Evolutionary conservation across 345 rosid genomes (phyloP).

Genomic region (Sisymbrium irio): DNA sequence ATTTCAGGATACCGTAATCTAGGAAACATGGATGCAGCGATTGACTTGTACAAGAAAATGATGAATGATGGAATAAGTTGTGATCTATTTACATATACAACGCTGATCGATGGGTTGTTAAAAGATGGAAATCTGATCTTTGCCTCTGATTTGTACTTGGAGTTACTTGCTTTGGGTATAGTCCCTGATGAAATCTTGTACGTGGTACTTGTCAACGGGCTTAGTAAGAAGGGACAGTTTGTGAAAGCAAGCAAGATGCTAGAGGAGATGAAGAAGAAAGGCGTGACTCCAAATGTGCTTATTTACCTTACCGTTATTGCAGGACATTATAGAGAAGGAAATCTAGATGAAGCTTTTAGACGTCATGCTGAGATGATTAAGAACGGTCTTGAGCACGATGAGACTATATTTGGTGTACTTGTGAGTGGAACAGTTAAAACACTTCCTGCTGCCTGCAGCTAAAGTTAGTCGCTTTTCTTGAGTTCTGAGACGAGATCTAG

Average conservation of each 20-base stretch:
- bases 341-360: constrained; percentile 61
- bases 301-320: constrained; percentile 61
- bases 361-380: constrained; percentile 79
- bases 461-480: neutral
- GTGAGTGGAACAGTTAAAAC: constrained; percentile 41
- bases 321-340: constrained; percentile 61
- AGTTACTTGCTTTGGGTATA: constrained; percentile 59
- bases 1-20: constrained; percentile 43
- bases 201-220: constrained; percentile 56
- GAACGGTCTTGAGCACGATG: constrained; percentile 63
- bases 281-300: constrained; percentile 47
- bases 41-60: constrained; percentile 40
- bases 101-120: constrained; percentile 70
- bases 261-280: constrained; percentile 51
- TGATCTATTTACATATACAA: constrained; percentile 61
- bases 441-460: constrained; percentile 10
- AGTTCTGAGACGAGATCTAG: neutral
- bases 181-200: constrained; percentile 51
- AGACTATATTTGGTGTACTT: constrained; percentile 53
- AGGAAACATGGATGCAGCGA: constrained; percentile 22
- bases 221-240: constrained; percentile 55
- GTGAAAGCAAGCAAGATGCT: constrained; percentile 55
- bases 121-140: constrained; percentile 46
- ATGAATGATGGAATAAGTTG: constrained; percentile 50
- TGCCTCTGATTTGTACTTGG: constrained; percentile 61